Evolutionary conservation across 2,329 filamentous ascomycete genomes (phyloP), one percentile per base, ranked within the genome.

Genomic region (Nakataea oryzae): DNA sequence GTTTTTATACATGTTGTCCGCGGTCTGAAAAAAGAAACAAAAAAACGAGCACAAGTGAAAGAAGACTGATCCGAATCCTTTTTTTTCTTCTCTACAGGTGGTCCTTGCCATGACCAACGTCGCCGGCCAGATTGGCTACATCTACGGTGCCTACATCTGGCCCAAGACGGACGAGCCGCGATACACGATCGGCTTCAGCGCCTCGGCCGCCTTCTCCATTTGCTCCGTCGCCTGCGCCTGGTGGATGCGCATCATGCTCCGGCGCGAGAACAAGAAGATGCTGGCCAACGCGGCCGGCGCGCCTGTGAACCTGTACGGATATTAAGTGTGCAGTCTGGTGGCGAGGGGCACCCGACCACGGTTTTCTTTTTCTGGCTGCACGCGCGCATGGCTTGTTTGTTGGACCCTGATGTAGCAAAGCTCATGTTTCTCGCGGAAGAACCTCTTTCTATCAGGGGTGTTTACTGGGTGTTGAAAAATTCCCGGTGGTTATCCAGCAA

Each of bases 61-160:
- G 4, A 21, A 9, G 14, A 41, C 30, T 32, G 30, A 32, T 12
- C 9, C 13, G 30, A 12, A 2, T 32, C 8, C 13, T 3, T 9
- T 9, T 32, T 32, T 32, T 17, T 32, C 8, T 32, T 3, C 8
- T 9, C 13, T 32, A 11, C 7, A 50, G 41, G 41, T 59, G 24
- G 58, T 59, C 24, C 29, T 60, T 5, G 59, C 59, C 59, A 73
- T 89, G 47, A 72, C 88, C 62, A 87, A 87, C 66, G 66, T 86
- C 27, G 50, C 59, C 5, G 59, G 41, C 50, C 41, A 55, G 41
- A 29, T 60, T 7, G 59, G 41, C 27, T 55, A 60, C 59, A 60
- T 55, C 59, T 60, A 60, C 59, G 41, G 50, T 12, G 41, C 59
- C 11, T 60, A 60, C 59, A 54, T 60, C 47, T 60, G 50, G 59